Base-by-base conservation (phyloP, 169 alveolate species). In the Plasmodium berghei region DNA sequence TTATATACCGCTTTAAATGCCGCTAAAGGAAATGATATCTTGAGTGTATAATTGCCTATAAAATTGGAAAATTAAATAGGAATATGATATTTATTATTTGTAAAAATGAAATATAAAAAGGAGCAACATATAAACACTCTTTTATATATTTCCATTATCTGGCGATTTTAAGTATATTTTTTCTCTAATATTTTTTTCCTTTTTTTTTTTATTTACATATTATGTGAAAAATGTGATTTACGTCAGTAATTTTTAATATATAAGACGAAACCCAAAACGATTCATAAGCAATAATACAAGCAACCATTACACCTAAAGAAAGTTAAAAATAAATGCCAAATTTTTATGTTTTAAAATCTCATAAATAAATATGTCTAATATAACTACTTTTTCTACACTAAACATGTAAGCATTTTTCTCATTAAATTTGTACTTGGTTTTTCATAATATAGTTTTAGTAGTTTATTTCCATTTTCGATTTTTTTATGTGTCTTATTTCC, bases 401-500 rank as follows among this genome's bases (percentile, higher is more conserved):
- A 3, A 12, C 1, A 49, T 72, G 22, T 52, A 42, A 49, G 0
- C 18, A 24, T 62, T 24, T 62, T 62, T 72, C 5, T 58, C 28
- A 45, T 52, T 28, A 28, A 28, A 28, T 28, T 28, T 49, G 16
- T 86, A 86, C 91, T 54, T 40, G 67, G 91, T 54, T 54, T 58
- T 55, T 86, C 91, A 66, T 86, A 86, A 73, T 86, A 86, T 52
- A 86, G 67, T 63, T 86, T 86, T 5, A 86, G 70, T 20, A 86
- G 18, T 42, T 28, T 59, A 63, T 86, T 71, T 20, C 91, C 91
- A 34, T 86, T 71, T 40, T 86, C 91, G n/a, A 86, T 86, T 86
- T 86, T 86, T 55, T 86, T 86, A 73, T 86, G 91, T 14, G 91
- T 58, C 28, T 59, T 86, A 58, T 86, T 86, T 46, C 91, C 91